Conservation (phyloP, 139 green algal genomes). For the Chlorella sp. region DNA sequence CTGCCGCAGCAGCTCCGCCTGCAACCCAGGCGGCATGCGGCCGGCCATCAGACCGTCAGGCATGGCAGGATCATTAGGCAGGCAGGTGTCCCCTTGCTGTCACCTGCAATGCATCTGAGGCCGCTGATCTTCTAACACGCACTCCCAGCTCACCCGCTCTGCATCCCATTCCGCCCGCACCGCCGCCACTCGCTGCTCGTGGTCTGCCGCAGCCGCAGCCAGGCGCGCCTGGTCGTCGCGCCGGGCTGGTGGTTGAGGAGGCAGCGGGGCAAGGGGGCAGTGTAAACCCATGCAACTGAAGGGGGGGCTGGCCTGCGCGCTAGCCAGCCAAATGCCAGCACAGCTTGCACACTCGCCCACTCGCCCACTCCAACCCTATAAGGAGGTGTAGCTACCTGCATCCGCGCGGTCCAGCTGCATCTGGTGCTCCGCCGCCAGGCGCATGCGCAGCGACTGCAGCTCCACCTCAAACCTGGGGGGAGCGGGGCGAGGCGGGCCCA, state of each 20-base stretch:
- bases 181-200: conserved; percentile 40
- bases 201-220: neutral
- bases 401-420: conserved; percentile 34
- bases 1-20: conserved; percentile 12
- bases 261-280: no score
- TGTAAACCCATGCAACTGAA: neutral
- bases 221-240: conserved; percentile 17
- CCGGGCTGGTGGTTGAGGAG: neutral
- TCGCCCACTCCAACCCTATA: neutral
- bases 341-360: no score
- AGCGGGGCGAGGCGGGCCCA: no score
- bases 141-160: neutral
- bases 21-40: no score
- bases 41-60: no score
- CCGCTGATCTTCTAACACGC: no score
- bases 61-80: no score
- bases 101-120: no score
- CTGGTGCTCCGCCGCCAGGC: conserved; percentile 36
- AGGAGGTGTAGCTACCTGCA: no score
- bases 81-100: no score
- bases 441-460: conserved; percentile 31
- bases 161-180: conserved; percentile 27
- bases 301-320: no score
- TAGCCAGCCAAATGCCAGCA: no score
- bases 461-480: conserved; percentile 35